Conservation (phyloP, 352 stramenopile genomes). For the Blastocystis sp. region DNA sequence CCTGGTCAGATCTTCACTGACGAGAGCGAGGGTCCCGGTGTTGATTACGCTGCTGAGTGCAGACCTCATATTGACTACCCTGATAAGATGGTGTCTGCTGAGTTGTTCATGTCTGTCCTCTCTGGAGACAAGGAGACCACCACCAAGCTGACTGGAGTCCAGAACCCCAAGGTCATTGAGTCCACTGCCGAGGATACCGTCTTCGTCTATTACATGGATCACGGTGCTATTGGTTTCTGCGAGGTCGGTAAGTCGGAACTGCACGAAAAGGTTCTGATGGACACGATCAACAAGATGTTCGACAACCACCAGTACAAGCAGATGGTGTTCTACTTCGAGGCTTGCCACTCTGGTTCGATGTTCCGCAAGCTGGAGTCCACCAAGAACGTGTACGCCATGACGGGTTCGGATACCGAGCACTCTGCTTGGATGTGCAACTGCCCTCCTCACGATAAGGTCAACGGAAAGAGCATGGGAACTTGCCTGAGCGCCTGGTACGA, state of each 20-base stretch:
- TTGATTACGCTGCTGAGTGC: conserved; percentile 56
- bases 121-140: conserved; percentile 40
- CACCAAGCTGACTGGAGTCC: conserved; percentile 53
- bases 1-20: conserved; percentile 55
- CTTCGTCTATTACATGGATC: conserved; percentile 58
- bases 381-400: conserved; percentile 57
- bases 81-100: conserved; percentile 46
- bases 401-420: conserved; percentile 54
- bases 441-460: conserved; percentile 51
- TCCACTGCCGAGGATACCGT: conserved; percentile 54
- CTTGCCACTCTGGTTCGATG: conserved; percentile 57
- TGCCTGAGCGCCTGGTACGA: conserved; percentile 54
- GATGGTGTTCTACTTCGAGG: conserved; percentile 57
- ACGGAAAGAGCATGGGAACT: conserved; percentile 53
- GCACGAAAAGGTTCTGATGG: conserved; percentile 38
- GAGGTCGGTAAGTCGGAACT: conserved; percentile 51
- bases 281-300: conserved; percentile 56
- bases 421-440: conserved; percentile 57
- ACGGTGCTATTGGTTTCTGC: conserved; percentile 57
- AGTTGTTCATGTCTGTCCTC: conserved; percentile 55
- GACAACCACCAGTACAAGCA: conserved; percentile 56
- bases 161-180: conserved; percentile 57
- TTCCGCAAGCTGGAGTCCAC: conserved; percentile 41
- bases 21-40: conserved; percentile 13
- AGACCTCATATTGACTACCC: conserved; percentile 53